These are phyloP conservation scores for Pueraria montana DNA, from an alignment of 306 rosid genomes.

Conservation along the genomic window DNA sequence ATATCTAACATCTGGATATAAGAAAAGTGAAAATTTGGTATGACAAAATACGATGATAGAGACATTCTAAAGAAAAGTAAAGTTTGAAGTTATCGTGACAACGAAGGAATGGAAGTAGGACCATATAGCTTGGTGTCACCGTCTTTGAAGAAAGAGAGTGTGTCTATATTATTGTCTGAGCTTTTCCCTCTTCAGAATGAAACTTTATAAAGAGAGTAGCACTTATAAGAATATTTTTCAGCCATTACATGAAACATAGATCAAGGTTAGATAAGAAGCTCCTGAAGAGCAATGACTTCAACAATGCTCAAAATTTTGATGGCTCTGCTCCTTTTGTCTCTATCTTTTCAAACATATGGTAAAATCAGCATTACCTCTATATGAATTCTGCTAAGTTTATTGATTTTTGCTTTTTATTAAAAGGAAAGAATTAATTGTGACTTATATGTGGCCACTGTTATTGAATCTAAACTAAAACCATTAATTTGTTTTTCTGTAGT, in stretches of 20 bases:
- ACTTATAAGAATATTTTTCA: background rate
- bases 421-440: constrained; percentile 1
- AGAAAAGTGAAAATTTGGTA: constrained; percentile 29
- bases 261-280: constrained; percentile 36
- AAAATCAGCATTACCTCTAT: constrained; percentile 27
- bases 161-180: background rate
- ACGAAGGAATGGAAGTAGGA: constrained; percentile 47
- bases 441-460: background rate
- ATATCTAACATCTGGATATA: constrained; percentile 31
- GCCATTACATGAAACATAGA: constrained; percentile 3
- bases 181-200: constrained; percentile 5
- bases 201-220: constrained; percentile 9
- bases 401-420: background rate
- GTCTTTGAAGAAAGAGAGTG: background rate
- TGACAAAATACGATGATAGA: constrained; percentile 22
- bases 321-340: constrained; percentile 35
- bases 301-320: constrained; percentile 43
- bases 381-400: background rate
- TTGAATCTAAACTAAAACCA: background rate
- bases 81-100: constrained; percentile 41
- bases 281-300: constrained; percentile 41
- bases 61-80: constrained; percentile 41
- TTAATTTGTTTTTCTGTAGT: background rate
- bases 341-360: constrained; percentile 48
- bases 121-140: constrained; percentile 15